These are phyloP conservation scores for Jacaranda copaia DNA, from an alignment of 257 asterid species.

Conservation along the genomic window DNA sequence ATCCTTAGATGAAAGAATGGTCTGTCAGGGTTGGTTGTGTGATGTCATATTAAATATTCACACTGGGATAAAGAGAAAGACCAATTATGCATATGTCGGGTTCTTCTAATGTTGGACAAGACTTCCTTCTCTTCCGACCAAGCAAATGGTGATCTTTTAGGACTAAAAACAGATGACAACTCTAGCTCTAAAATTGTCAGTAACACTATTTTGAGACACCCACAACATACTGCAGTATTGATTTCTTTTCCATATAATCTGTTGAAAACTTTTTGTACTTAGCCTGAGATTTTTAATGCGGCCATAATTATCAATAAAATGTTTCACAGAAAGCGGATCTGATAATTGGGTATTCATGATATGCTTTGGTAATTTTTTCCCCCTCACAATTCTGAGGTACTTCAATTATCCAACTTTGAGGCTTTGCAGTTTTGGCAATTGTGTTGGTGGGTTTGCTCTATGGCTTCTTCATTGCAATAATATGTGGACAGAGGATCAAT, in stretches of 20 bases:
- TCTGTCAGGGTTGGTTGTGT: neutral
- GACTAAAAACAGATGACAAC: neutral
- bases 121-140: neutral
- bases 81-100: neutral
- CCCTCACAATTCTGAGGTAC: neutral
- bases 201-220: neutral
- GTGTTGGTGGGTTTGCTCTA: conserved; percentile 96
- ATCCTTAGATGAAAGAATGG: neutral
- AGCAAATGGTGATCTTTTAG: conserved; percentile 2
- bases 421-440: conserved; percentile 83
- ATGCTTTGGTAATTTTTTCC: neutral
- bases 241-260: neutral
- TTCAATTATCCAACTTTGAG: conserved; percentile 1
- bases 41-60: neutral
- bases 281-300: neutral
- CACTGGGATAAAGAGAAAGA: conserved; percentile 10
- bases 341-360: neutral
- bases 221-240: neutral
- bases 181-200: conserved; percentile 3
- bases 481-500: conserved; percentile 93
- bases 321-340: neutral
- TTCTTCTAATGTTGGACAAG: neutral
- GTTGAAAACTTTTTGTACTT: neutral
- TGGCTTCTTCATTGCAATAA: conserved; percentile 97
- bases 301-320: neutral